Conservation (phyloP, 2,329 filamentous ascomycete species). For the Septoria linicola region DNA sequence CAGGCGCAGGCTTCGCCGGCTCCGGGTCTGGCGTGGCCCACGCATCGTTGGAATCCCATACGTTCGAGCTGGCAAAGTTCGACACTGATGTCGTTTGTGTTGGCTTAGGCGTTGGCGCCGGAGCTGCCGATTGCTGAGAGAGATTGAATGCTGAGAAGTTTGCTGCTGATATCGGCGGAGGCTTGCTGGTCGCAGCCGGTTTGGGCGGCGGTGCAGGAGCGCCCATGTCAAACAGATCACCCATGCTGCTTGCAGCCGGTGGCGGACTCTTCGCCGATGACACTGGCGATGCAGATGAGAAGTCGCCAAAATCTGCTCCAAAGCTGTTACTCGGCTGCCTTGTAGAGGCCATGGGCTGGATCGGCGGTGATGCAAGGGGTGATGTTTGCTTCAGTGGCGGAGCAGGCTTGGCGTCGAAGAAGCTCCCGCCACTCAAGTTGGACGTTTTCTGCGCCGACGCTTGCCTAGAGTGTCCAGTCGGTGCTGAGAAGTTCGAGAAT, state of each 20-base stretch:
- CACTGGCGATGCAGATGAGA: slow-evolving; percentile 59
- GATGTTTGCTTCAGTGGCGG: slow-evolving; percentile 42
- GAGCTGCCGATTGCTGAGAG: slow-evolving; percentile 50
- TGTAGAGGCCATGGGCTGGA: slow-evolving; percentile 45
- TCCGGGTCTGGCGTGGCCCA: slow-evolving; percentile 67
- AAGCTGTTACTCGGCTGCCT: slow-evolving; percentile 53
- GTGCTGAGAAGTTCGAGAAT: slow-evolving; percentile 62
- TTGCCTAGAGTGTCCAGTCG: slow-evolving; percentile 52
- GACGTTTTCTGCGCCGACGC: slow-evolving; percentile 35
- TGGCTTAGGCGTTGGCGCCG: slow-evolving; percentile 38
- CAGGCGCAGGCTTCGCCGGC: slow-evolving; percentile 38
- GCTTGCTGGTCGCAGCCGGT: slow-evolving; percentile 35
- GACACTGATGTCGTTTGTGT: slow-evolving; percentile 30
- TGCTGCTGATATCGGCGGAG: slow-evolving; percentile 32
- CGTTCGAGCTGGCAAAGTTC: slow-evolving; percentile 45
- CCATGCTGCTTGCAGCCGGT: slow-evolving; percentile 57
- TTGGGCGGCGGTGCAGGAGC: slow-evolving; percentile 41
- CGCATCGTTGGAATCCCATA: slow-evolving; percentile 80
- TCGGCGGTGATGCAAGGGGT: slow-evolving; percentile 33
- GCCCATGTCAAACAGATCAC: slow-evolving; percentile 76
- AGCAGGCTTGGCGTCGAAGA: slow-evolving; percentile 69
- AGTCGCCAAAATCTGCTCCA: slow-evolving; percentile 50
- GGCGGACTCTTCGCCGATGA: slow-evolving; percentile 45
- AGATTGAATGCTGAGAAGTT: slow-evolving; percentile 71
- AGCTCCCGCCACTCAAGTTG: slow-evolving; percentile 68